Base-by-base conservation (phyloP, 495 filamentous ascomycete genomes). In the Glonium stellatum region DNA sequence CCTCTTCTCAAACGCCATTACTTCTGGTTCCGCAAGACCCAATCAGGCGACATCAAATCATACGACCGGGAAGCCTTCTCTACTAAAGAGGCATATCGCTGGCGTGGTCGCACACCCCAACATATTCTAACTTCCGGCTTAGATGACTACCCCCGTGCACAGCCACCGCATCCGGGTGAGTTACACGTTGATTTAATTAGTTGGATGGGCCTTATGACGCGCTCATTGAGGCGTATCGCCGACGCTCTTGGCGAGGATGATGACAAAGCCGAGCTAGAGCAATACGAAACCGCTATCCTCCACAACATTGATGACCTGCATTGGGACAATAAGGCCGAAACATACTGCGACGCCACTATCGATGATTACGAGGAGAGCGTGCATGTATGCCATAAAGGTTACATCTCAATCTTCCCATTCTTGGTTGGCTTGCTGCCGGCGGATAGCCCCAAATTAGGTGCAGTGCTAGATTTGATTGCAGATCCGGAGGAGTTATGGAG, bases 81-180 rank as follows among this genome's bases (percentile, higher is more conserved):
- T 1, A 79, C 79, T 25, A 91, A 87, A 67, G 93, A 97, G 75
- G 93, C 81, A 12, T 98, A 96, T 77, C 86, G 93, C 66, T 98
- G 93, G 93, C 87, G 95, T 53, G 93, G 93, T 65, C 89, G 95
- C 42, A 92, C 88, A 37, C 77, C 84, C 9, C 81, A 84, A 57
- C 93, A 97, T 70, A 87, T 93, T 60, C 78, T 98, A 58, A 93
- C 93, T 18, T 96, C 90, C 37, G 93, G 93, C 11, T 79, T 97
- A 10, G 93, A 98, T 68, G 93, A 98, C 73, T 97, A 97, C 71
- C 93, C 93, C 48, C 85, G 93, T 42, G 79, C 95, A 22, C 91
- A 95, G 67, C 93, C 93, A 8, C 93, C 93, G n/a, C 93, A 98
- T 72, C 93, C 93, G 1, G 95, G 92, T 68, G 93, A 98, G 81